Base-by-base conservation (phyloP, 1,284 basidiomycete genomes). In the Ustilago sp. region DNA sequence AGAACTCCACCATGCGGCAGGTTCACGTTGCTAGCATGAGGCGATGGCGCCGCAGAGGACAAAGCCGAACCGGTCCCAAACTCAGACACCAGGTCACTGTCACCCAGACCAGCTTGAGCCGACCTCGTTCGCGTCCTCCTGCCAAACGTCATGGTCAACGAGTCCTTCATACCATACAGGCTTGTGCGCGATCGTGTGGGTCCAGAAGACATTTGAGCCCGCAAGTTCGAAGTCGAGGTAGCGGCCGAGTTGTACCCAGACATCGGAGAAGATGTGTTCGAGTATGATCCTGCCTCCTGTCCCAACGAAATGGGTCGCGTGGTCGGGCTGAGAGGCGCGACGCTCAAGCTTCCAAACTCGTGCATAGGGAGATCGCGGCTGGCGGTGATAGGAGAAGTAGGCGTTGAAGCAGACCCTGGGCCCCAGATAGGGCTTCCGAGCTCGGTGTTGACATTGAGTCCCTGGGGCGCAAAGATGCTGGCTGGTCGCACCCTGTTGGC, bases 111-210 rank as follows among this genome's bases (percentile, higher is more conserved):
- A 12, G 62, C 68, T 35, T 71, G 64, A 12, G 55, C 67, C 9
- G 75, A 78, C 15, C 61, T 58, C 12, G 75, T 63, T 23, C 75
- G 64, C 8, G 45, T 39, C 19, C 71, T 59, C 52, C 55, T 60
- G 15, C 62, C 67, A 50, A 78, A 78, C 4, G 75, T 63, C 53
- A 65, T 68, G 13, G 71, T 63, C 23, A 78, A 56, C n/a, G 75
- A 64, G 13, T 78, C 75, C 52, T 62, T 70, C 61, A 74, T 66
- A 35, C 75, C 68, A 50, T 74, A 68, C n/a, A 74, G 51, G 59
- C 63, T 70, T 28, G 56, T 54, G 51, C 71, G 63, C 23, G 65
- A 64, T 39, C 71, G 71, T 17, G 59, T 38, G 39, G 69, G 61
- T 59, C 67, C 45, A 11, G 60, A 61, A 12, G 52, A 32, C 12